These are phyloP conservation scores for Nakaseomyces nivariensis DNA, from an alignment of 1,139 yeast species.

Conservation along the genomic window DNA sequence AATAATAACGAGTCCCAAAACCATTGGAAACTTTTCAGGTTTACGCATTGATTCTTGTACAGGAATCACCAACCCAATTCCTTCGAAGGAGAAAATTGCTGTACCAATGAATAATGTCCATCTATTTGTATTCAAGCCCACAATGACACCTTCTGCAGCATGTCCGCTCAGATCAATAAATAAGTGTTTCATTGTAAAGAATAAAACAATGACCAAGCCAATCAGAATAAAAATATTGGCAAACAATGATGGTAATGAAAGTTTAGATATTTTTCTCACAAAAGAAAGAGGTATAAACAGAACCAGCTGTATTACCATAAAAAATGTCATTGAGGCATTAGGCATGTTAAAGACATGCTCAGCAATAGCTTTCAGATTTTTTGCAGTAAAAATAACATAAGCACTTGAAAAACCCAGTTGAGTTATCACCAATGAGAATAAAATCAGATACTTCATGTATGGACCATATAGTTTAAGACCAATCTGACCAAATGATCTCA, in stretches of 20 bases:
- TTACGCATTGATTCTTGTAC: conserved; percentile 66
- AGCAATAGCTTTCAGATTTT: conserved; percentile 52
- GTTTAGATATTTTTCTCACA: conserved; percentile 60
- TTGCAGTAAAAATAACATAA: conserved; percentile 63
- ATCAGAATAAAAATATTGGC: conserved; percentile 57
- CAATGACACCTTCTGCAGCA: conserved; percentile 29
- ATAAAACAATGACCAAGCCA: conserved; percentile 56
- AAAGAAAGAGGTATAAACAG: conserved; percentile 59
- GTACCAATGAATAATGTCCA: conserved; percentile 75
- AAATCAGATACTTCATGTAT: conserved; percentile 47
- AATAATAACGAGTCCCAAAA: conserved; percentile 47
- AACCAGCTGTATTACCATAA: conserved; percentile 47
- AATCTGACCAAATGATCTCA: conserved; percentile 68
- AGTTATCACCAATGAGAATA: conserved; percentile 53
- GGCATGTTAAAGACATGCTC: conserved; percentile 36
- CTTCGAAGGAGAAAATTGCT: conserved; percentile 75
- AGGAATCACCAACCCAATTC: conserved; percentile 68
- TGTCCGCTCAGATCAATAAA: conserved; percentile 18
- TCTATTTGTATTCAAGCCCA: conserved; percentile 44
- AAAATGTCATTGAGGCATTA: conserved; percentile 30
- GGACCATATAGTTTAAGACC: conserved; percentile 55
- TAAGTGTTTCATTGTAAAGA: conserved; percentile 37
- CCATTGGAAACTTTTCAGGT: conserved; percentile 63
- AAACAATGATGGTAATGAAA: conserved; percentile 55
- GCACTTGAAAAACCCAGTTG: conserved; percentile 76